Evolutionary conservation across 805 yeast species (phyloP), one percentile per base, ranked within the genome.

Genomic region (Saturnispora saitoi): DNA sequence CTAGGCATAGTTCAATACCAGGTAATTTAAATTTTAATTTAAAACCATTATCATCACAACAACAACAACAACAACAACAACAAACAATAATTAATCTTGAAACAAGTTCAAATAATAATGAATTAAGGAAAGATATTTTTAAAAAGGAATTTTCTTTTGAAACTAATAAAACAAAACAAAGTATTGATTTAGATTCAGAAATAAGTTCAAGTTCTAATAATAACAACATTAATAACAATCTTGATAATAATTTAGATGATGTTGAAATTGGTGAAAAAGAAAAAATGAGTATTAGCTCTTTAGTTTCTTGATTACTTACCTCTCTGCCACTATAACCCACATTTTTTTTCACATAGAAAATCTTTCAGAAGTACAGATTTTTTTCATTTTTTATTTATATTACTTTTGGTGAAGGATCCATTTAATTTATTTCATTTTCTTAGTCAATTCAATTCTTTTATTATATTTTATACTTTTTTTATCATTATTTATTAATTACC

Each of bases 61-160:
- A 46, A 17, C 45, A 15, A 26, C 43, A 10, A 19, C 30, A 42
- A 29, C 43, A 10, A 19, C 30, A 42, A 29, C 7, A 4, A 7
- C 28, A 24, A 24, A 5, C 28, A 7, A 24, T 7, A 24, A 15
- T 17, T 6, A 34, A 34, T 20, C 11, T 12, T 15, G 38, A 34
- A 12, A 34, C 29, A 32, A 30, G 17, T 12, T 17, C 32, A 19
- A 40, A 26, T 32, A 17, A 20, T n/a, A 20, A 8, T 41, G 36
- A 48, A 22, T 42, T 46, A 32, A 54, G 47, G 30, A 49, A 52
- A 34, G 62, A 54, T 11, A 47, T 62, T 17, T 63, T 63, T 47
- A 62, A 62, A 44, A 58, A 60, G 48, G 62, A 58, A 34, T 63
- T 63, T 48, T 59, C 55, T 34, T 53, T 63, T 32, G 42, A 45